Percentiles rank a stretch among this genome's conserved stretches.
These are phyloP conservation scores for Iodosphaeria phyllophila DNA, from an alignment of 2,329 filamentous ascomycete genomes.

Conservation along the genomic window DNA sequence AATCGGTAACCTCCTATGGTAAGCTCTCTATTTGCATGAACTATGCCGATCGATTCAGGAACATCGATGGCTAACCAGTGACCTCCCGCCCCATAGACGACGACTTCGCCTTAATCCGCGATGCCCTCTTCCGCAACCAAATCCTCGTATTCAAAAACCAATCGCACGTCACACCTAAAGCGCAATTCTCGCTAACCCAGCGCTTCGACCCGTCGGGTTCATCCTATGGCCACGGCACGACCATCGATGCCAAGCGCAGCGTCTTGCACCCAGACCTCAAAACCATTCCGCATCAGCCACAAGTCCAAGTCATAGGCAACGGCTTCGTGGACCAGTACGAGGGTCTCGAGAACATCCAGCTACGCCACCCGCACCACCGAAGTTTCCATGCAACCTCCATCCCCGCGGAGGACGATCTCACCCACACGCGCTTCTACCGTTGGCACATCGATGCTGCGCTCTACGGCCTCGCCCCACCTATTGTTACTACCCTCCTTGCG, in stretches of 20 bases:
- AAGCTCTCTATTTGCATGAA: conserved; percentile 12
- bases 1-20: conserved; percentile 43
- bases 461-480: conserved; percentile 56
- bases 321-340: conserved; percentile 52
- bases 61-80: conserved; percentile 4
- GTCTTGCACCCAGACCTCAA: conserved; percentile 66
- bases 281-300: conserved; percentile 62
- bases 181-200: conserved; percentile 56
- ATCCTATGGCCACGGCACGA: conserved; percentile 61
- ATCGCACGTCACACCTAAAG: conserved; percentile 40
- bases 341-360: conserved; percentile 45
- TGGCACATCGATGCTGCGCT: conserved; percentile 71
- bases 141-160: conserved; percentile 57
- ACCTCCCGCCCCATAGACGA: conserved; percentile 26
- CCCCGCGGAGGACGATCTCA: conserved; percentile 29
- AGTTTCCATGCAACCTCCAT: conserved; percentile 54
- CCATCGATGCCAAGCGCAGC: conserved; percentile 41
- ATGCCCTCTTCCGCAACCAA: conserved; percentile 48
- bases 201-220: conserved; percentile 49
- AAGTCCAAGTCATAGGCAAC: conserved; percentile 67
- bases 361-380: conserved; percentile 59
- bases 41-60: not conserved
- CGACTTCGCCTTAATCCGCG: conserved; percentile 43
- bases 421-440: conserved; percentile 43
- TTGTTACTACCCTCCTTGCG: conserved; percentile 54